Base-by-base conservation (phyloP, 345 rosid species). In the Geranium brycei region DNA sequence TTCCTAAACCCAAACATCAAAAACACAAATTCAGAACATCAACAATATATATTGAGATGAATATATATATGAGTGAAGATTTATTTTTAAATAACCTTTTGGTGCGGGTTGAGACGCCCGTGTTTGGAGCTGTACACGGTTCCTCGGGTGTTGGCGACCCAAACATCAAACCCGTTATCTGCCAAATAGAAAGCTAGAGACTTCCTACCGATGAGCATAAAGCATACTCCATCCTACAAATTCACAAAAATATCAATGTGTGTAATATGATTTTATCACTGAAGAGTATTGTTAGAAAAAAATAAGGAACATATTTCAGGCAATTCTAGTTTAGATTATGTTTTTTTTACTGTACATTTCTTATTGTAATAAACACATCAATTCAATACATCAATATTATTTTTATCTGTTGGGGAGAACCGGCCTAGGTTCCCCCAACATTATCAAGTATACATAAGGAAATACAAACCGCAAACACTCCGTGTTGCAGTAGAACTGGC, bases 401-500 rank as follows among this genome's bases (percentile, higher is more conserved):
- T 23, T 23, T 2, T 23, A 23, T n/a, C n/a, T n/a, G n/a, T n/a
- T n/a, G n/a, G n/a, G n/a, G n/a, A n/a, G n/a, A n/a, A n/a, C n/a
- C n/a, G n/a, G n/a, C n/a, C n/a, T n/a, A n/a, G n/a, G n/a, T n/a
- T n/a, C n/a, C n/a, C n/a, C n/a, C n/a, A n/a, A n/a, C n/a, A n/a
- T n/a, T n/a, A n/a, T 23, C 28, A 23, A 23, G 28, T 8, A 47
- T 47, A 10, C 10, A 47, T 47, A 35, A 6, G 10, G 62, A 35
- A 18, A 2, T 58, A 62, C 81, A 62, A 53, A 79, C 81, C 76
- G 66, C 57, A 62, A 79, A 28, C 16, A 82, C 31, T 23, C 84
- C 82, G 65, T 82, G 87, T 15, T 82, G 87, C 5, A 82, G 59
- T 10, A 82, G 70, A 71, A 82, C 81, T 2, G 87, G 84, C 17